Evolutionary conservation across 2,329 filamentous ascomycete species (phyloP).

Genomic region (Monosporascus cannonballus): DNA sequence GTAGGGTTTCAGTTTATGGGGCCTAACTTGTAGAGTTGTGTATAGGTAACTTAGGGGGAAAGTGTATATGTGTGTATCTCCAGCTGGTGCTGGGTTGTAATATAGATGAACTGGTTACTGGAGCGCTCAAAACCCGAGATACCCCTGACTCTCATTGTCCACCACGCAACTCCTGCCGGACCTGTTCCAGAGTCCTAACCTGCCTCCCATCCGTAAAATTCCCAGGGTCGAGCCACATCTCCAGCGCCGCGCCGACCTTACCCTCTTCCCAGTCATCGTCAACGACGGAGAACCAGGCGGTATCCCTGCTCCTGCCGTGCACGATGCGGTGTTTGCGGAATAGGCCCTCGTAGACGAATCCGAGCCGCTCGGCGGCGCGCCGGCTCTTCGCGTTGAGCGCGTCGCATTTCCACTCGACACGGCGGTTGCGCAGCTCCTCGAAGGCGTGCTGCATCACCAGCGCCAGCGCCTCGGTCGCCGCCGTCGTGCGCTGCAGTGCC

Average conservation of each 20-base stretch:
- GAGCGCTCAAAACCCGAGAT: background rate
- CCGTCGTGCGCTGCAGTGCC: slow-evolving; percentile 44
- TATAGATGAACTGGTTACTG: no score
- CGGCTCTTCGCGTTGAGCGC: slow-evolving; percentile 47
- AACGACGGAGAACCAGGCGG: slow-evolving; percentile 53
- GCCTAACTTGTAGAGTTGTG: no score
- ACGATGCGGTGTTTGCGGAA: slow-evolving; percentile 57
- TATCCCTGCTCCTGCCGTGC: slow-evolving; percentile 51
- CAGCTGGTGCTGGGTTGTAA: no score
- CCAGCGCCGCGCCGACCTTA: slow-evolving; percentile 37
- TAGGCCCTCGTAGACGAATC: slow-evolving; percentile 53
- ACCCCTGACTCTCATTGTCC: background rate
- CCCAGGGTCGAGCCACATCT: slow-evolving; percentile 44
- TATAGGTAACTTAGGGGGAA: no score
- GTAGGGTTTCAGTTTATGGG: no score
- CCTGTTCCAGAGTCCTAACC: slow-evolving; percentile 34
- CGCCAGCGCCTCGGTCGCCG: slow-evolving; percentile 53
- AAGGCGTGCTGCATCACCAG: slow-evolving; percentile 49
- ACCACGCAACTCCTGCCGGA: background rate
- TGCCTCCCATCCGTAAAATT: slow-evolving; percentile 53
- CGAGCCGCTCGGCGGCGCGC: slow-evolving; percentile 49
- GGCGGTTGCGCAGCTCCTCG: slow-evolving; percentile 44
- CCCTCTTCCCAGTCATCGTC: slow-evolving; percentile 49
- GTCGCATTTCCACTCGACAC: slow-evolving; percentile 62
- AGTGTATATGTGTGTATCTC: no score